Evolutionary conservation across 2,329 filamentous ascomycete species (phyloP).

Genomic region (Arthrobotrys conoides): DNA sequence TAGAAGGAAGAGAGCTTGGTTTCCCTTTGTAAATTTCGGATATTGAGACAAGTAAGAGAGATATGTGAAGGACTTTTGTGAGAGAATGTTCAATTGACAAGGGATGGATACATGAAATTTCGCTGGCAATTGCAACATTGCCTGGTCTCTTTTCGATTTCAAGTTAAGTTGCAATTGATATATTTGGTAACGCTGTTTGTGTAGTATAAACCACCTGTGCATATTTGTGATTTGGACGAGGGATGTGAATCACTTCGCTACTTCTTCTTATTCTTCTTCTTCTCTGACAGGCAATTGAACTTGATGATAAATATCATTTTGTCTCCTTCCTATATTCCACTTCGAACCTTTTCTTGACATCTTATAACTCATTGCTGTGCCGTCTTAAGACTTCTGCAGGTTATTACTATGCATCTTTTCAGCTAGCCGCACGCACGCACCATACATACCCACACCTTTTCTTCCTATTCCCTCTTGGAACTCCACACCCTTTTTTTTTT

Average conservation of each 20-base stretch:
- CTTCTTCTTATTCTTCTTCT: not conserved
- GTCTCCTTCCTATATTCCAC: not conserved
- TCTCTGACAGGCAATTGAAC: not conserved
- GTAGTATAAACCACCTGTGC: not conserved
- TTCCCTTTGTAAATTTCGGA: conserved; percentile 7
- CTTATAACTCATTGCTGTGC: conserved; percentile 23
- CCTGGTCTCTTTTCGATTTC: conserved; percentile 5
- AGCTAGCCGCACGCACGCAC: conserved; percentile 15
- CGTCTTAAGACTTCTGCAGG: conserved; percentile 14
- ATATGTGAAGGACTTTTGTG: conserved; percentile 12
- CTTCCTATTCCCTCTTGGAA: conserved; percentile 3
- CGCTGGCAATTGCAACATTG: conserved; percentile 15
- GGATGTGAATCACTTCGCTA: not conserved
- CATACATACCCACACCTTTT: not conserved
- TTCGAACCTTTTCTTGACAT: not conserved
- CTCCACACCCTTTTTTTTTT: conserved; percentile 10
- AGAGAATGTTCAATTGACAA: conserved; percentile 18
- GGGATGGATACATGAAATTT: conserved; percentile 15
- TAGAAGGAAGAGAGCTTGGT: not conserved
- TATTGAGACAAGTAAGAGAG: conserved; percentile 16
- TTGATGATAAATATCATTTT: conserved; percentile 17
- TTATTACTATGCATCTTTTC: conserved; percentile 13
- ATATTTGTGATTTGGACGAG: not conserved
- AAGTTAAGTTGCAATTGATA: not conserved
- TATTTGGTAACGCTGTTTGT: conserved; percentile 6